phyloP scores from a whole-genome alignment of 495 filamentous ascomycete genomes.

The Tuber magnatum region DNA sequence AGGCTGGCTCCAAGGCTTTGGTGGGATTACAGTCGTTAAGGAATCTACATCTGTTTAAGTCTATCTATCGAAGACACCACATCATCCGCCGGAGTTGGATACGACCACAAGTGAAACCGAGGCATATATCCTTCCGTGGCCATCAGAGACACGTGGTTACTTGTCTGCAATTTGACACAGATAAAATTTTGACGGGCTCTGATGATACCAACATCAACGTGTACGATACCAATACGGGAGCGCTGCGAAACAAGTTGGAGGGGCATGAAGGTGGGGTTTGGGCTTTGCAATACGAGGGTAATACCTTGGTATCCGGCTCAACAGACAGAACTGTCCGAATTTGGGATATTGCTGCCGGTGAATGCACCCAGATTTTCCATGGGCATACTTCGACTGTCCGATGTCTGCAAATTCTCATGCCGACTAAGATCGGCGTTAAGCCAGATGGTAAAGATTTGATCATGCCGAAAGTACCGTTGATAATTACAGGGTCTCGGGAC shows the following conservation, averaged over 20 bases:
- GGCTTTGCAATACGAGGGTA: slow-evolving; percentile 94
- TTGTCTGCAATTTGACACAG: slow-evolving; percentile 92
- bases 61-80: slow-evolving; percentile 84
- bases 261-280: slow-evolving; percentile 97
- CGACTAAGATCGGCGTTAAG: slow-evolving; percentile 64
- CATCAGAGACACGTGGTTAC: slow-evolving; percentile 96
- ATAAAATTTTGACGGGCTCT: slow-evolving; percentile 95
- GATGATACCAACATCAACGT: slow-evolving; percentile 98
- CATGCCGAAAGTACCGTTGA: slow-evolving; percentile 85
- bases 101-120: slow-evolving; percentile 71
- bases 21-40: slow-evolving; percentile 70
- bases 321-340: slow-evolving; percentile 93
- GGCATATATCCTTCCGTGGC: slow-evolving; percentile 89
- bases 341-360: slow-evolving; percentile 90
- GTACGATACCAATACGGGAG: slow-evolving; percentile 93
- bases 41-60: slow-evolving; percentile 88
- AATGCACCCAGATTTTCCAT: slow-evolving; percentile 90
- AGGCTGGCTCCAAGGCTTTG: slow-evolving; percentile 72
- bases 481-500: slow-evolving; percentile 95
- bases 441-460: slow-evolving; percentile 69
- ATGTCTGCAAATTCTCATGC: slow-evolving; percentile 90
- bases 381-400: slow-evolving; percentile 96
- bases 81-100: slow-evolving; percentile 89
- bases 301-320: slow-evolving; percentile 89
- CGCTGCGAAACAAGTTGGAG: slow-evolving; percentile 68